A percentile compares a stretch with the other conserved stretches of the same genome.
Evolutionary conservation across 371 early-diverging fungal genomes (phyloP).

Genomic region (Rhizopus delemar): DNA sequence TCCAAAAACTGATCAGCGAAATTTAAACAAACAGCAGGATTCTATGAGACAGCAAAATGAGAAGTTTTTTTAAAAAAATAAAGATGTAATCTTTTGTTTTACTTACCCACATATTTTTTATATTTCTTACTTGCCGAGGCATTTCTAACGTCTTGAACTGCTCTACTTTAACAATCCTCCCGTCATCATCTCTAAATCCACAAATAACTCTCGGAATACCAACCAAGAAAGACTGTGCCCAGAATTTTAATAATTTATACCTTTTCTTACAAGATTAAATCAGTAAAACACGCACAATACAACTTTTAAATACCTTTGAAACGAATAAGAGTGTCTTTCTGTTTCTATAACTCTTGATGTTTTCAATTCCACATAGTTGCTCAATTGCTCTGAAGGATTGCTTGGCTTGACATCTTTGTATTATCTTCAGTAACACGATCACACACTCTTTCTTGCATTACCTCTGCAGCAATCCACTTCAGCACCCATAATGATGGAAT

Average conservation of each 20-base stretch:
- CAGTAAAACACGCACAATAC: too few relatives aligned
- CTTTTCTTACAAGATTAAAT: constrained; percentile 31
- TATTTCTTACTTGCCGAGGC: constrained; percentile 73
- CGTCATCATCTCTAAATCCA: constrained; percentile 85
- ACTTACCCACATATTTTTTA: constrained; percentile 63
- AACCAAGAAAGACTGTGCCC: constrained; percentile 91
- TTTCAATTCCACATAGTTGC: constrained; percentile 84
- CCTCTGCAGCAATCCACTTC: constrained; percentile 87
- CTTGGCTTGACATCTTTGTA: constrained; percentile 40
- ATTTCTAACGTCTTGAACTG: constrained; percentile 77
- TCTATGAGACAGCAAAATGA: constrained; percentile 18
- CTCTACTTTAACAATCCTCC: constrained; percentile 55
- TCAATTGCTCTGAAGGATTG: constrained; percentile 40
- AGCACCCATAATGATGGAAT: constrained; percentile 81
- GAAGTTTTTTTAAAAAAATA: constrained; percentile 1
- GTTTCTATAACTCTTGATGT: constrained; percentile 72
- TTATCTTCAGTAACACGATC: background rate
- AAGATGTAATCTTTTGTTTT: background rate
- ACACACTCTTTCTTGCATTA: constrained; percentile 4
- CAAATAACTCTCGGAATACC: constrained; percentile 82
- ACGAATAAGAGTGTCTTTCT: constrained; percentile 51
- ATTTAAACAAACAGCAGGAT: constrained; percentile 52
- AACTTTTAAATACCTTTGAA: constrained; percentile 57
- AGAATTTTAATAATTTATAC: constrained; percentile 83
- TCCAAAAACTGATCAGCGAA: constrained; percentile 49